These are phyloP conservation scores for Fusarium agapanthi DNA, from an alignment of 2,329 filamentous ascomycete species.

Conservation along the genomic window DNA sequence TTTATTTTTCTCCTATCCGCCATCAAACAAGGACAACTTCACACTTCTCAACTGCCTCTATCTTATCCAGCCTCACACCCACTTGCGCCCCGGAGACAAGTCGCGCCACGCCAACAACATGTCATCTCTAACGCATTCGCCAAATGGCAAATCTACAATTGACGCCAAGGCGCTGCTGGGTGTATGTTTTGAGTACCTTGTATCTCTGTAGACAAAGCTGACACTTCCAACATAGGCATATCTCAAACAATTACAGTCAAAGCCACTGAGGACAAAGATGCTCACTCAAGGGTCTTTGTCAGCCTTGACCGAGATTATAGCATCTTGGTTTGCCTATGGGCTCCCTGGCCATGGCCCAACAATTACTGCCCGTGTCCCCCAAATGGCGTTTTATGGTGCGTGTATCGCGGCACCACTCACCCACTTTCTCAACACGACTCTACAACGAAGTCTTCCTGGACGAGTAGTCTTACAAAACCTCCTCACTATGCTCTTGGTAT, in stretches of 20 bases:
- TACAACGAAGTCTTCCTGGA: neutral
- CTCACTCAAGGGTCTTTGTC: constrained; percentile 4
- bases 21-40: neutral
- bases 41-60: neutral
- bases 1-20: neutral
- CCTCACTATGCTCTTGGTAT: constrained; percentile 4
- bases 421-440: constrained; percentile 8
- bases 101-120: neutral
- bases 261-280: constrained; percentile 19
- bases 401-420: constrained; percentile 13
- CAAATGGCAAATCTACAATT: neutral
- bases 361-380: constrained; percentile 16
- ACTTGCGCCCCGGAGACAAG: neutral
- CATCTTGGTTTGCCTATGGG: constrained; percentile 7
- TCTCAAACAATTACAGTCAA: constrained; percentile 14
- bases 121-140: neutral
- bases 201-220: neutral
- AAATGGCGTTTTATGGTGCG: constrained; percentile 25
- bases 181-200: neutral
- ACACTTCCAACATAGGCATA: neutral
- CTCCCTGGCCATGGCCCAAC: constrained; percentile 14
- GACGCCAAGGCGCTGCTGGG: constrained; percentile 7
- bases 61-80: neutral
- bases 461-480: neutral
- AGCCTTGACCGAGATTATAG: constrained; percentile 13